Percentiles rank a stretch among this genome's conserved stretches.
These are phyloP conservation scores for Aspergillus melleus DNA, from an alignment of 2,329 filamentous ascomycete genomes.

Conservation along the genomic window DNA sequence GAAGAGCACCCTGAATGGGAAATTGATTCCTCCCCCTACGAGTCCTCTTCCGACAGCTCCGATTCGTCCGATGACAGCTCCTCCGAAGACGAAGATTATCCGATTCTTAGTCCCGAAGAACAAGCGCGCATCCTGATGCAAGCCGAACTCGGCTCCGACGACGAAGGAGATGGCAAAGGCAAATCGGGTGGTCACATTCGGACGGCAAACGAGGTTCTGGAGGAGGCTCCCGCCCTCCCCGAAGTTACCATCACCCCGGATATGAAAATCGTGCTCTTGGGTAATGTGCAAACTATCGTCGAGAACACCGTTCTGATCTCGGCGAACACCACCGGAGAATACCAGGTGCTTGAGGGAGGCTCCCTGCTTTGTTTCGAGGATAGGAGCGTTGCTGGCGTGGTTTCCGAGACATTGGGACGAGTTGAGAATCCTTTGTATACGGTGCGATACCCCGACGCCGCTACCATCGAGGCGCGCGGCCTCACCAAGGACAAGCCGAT, in stretches of 20 bases:
- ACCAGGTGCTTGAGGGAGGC: slow-evolving; percentile 79
- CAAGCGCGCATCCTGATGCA: slow-evolving; percentile 83
- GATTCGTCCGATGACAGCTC: slow-evolving; percentile 60
- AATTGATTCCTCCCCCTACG: slow-evolving; percentile 72
- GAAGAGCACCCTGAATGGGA: slow-evolving; percentile 77
- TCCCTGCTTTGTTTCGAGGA: slow-evolving; percentile 80
- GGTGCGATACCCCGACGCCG: slow-evolving; percentile 68
- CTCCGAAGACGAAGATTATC: slow-evolving; percentile 61
- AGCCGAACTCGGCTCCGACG: slow-evolving; percentile 75
- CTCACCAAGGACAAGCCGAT: slow-evolving; percentile 69
- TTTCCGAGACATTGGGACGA: slow-evolving; percentile 83
- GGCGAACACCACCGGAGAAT: slow-evolving; percentile 75
- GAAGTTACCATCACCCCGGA: slow-evolving; percentile 74
- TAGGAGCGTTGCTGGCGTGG: slow-evolving; percentile 72
- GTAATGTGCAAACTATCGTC: slow-evolving; percentile 72
- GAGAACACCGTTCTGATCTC: slow-evolving; percentile 77
- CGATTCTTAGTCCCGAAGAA: slow-evolving; percentile 76
- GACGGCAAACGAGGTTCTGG: slow-evolving; percentile 75
- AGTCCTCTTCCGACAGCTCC: slow-evolving; percentile 61
- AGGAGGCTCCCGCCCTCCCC: slow-evolving; percentile 69
- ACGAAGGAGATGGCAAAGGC: slow-evolving; percentile 63
- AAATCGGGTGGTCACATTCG: slow-evolving; percentile 57
- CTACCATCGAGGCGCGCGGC: slow-evolving; percentile 67
- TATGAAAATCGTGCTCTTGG: slow-evolving; percentile 75
- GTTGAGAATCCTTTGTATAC: slow-evolving; percentile 86